phyloP scores from a whole-genome alignment of 371 early-diverging fungal species.

The Actinomortierella ambigua region DNA sequence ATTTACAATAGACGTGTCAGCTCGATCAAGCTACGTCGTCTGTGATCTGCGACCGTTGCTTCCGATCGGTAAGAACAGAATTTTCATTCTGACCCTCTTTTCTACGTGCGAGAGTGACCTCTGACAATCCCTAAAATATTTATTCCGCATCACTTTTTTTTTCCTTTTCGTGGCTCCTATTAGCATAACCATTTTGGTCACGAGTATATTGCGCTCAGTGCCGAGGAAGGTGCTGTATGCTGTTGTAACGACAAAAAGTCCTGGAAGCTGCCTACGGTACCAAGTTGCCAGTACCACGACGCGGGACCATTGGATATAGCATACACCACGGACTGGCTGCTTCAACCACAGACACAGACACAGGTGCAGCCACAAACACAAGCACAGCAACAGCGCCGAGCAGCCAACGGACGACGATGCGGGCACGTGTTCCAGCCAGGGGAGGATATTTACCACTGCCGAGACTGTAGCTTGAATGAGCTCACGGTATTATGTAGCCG shows the following conservation, averaged over 20 bases:
- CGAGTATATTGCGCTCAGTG: constrained; percentile 10
- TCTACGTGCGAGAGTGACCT: background rate
- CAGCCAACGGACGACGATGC: constrained; percentile 9
- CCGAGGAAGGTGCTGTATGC: constrained; percentile 16
- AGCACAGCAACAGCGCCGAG: no score
- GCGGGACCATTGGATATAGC: no score
- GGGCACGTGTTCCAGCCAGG: constrained; percentile 27
- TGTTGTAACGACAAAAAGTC: constrained; percentile 26
- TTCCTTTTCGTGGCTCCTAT: background rate
- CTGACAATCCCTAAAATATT: background rate
- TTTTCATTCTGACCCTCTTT: no score
- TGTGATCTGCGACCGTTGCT: constrained; percentile 26
- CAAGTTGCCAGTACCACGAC: no score
- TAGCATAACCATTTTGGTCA: constrained; percentile 36
- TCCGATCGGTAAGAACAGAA: constrained; percentile 27
- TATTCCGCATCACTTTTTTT: no score
- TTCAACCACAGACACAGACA: no score
- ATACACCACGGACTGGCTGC: no score
- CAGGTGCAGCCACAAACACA: no score
- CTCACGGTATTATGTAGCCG: constrained; percentile 30
- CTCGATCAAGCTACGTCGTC: background rate
- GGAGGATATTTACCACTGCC: constrained; percentile 40
- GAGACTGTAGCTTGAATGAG: constrained; percentile 34
- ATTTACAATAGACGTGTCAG: constrained; percentile 15
- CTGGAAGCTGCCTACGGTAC: constrained; percentile 3